Evolutionary conservation across 257 asterid genomes (phyloP).

Genomic region (Henckelia pumila): DNA sequence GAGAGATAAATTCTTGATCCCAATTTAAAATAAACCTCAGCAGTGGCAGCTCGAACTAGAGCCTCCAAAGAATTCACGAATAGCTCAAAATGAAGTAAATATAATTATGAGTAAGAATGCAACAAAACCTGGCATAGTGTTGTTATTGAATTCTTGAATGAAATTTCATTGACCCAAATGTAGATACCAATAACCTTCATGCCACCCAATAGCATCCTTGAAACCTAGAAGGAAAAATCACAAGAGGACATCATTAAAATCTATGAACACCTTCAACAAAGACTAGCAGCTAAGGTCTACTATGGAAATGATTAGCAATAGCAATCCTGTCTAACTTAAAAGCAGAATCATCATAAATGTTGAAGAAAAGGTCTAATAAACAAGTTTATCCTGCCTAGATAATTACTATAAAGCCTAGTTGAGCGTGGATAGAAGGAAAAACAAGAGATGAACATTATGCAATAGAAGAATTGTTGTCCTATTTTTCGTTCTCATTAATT

Average conservation of each 20-base stretch:
- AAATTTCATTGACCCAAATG: slow-evolving; percentile 73
- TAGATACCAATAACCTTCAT: slow-evolving; percentile 85
- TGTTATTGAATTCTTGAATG: slow-evolving; percentile 77
- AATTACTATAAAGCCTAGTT: neutral
- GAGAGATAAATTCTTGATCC: slow-evolving; percentile 6
- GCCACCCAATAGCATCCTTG: slow-evolving; percentile 95
- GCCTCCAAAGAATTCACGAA: slow-evolving; percentile 11
- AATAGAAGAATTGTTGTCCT: neutral
- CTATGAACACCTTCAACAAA: slow-evolving; percentile 10
- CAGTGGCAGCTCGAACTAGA: slow-evolving; percentile 16
- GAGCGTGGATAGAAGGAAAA: neutral
- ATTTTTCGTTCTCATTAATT: too few species aligned
- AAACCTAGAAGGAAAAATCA: slow-evolving; percentile 49
- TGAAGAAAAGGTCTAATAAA: neutral
- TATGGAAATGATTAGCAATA: neutral
- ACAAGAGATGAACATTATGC: neutral
- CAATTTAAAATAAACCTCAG: neutral
- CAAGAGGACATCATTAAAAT: slow-evolving; percentile 12
- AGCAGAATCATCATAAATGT: neutral
- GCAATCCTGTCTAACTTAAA: neutral
- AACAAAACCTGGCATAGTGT: slow-evolving; percentile 75
- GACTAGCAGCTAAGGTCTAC: neutral
- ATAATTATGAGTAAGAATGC: slow-evolving; percentile 3
- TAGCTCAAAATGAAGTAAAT: slow-evolving; percentile 10
- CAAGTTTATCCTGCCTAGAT: neutral